Evolutionary conservation across 148 eudicot genomes (phyloP), one percentile per base, ranked within the genome.

Genomic region (Amaranthus hypochondriacus): DNA sequence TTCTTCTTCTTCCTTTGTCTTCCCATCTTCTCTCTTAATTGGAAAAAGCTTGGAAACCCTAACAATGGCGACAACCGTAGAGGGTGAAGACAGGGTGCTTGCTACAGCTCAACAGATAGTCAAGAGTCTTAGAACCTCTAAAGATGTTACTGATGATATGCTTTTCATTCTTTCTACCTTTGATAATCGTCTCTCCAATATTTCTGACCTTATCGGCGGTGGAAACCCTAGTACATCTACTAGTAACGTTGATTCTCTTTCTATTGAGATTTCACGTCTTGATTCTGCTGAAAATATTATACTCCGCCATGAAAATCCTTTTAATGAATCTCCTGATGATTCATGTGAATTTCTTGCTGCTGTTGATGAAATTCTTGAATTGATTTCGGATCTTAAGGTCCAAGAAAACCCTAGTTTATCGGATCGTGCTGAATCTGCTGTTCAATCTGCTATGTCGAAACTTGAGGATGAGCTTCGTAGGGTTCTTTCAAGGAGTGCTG

Each of bases 61-160:
- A 53, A 60, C 76, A 62, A 78, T 55, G 62, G 56, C 91, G 77
- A 81, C 97, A 60, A 83, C 87, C 6, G 76, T 83, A 3, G 94
- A 89, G 21, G 97, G 92, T 0, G 78, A 95, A 61, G 97, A 95
- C 7, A 85, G 90, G 66, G 96, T 95, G 2, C 76, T 96, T 13
- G 99, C 97, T 4, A 84, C 97, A 0, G 99, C 99, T 6, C 96
- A 96, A 69, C 89, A 86, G 28, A 96, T 96, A 78, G 87, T 96
- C 52, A 85, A 92, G 62, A 72, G 80, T 61, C 90, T 96, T 21
- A 81, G 86, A 54, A 80, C 88, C 5, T 84, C 92, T 11, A 80
- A 80, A 60, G 93, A 86, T 66, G 89, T 80, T 28, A 84, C 97
- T 11, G 87, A 90, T 10, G 96, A 95, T 62, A 95, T 95, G 98